Conservation (phyloP, 2,329 filamentous ascomycete genomes). For the Monosporascus sp. region DNA sequence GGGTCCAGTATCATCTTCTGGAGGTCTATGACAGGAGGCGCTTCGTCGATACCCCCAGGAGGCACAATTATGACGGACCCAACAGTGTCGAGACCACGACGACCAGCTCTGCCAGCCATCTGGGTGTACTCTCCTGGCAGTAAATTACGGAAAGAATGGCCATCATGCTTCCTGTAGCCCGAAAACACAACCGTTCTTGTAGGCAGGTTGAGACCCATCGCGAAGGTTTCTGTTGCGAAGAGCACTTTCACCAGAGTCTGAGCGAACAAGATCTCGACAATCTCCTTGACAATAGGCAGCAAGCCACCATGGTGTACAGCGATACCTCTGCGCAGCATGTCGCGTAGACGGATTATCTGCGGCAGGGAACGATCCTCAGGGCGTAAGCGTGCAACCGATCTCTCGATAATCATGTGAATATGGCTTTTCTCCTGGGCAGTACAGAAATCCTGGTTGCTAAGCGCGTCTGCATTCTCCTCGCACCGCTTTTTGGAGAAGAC, state of each 20-base stretch:
- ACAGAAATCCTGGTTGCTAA: slow-evolving; percentile 93
- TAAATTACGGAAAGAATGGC: slow-evolving; percentile 83
- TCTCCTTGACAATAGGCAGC: slow-evolving; percentile 93
- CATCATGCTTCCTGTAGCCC: slow-evolving; percentile 93
- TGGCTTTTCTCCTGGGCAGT: slow-evolving; percentile 92
- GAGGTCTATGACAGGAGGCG: slow-evolving; percentile 76
- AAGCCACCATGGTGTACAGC: slow-evolving; percentile 95
- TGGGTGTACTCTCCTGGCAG: slow-evolving; percentile 96
- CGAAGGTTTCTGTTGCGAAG: slow-evolving; percentile 97
- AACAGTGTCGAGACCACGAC: slow-evolving; percentile 86
- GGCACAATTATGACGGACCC: slow-evolving; percentile 93
- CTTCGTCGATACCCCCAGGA: slow-evolving; percentile 73
- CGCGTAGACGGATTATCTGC: slow-evolving; percentile 82
- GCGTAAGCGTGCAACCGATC: slow-evolving; percentile 85
- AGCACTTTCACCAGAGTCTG: slow-evolving; percentile 93
- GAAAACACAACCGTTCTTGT: slow-evolving; percentile 97
- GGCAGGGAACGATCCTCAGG: slow-evolving; percentile 86
- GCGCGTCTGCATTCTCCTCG: slow-evolving; percentile 92
- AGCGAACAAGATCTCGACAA: slow-evolving; percentile 94
- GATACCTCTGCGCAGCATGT: slow-evolving; percentile 81
- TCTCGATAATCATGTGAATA: slow-evolving; percentile 96
- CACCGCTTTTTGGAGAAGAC: slow-evolving; percentile 98
- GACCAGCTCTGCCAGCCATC: slow-evolving; percentile 93
- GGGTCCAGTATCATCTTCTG: slow-evolving; percentile 94
- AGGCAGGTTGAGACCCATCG: slow-evolving; percentile 94